Conservation (phyloP, 2,329 filamentous ascomycete genomes). For the Colletotrichum aenigma region DNA sequence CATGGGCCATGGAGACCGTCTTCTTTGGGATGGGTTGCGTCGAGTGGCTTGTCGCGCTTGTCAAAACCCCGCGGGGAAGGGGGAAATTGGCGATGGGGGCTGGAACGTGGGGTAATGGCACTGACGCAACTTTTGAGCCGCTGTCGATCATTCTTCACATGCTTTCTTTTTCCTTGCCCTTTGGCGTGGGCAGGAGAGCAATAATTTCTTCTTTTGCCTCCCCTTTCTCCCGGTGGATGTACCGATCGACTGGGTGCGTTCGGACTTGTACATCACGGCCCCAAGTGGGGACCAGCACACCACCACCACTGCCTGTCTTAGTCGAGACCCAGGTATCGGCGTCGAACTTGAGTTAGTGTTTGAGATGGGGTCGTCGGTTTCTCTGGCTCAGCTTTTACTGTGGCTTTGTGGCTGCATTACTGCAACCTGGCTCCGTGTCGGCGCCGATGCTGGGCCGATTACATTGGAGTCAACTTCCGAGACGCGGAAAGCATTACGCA, state of each 20-base stretch:
- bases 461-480: not conserved
- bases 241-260: not conserved
- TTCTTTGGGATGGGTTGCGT: not conserved
- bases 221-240: not conserved
- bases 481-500: not conserved
- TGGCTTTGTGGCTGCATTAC: not conserved
- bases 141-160: slow-evolving; percentile 9
- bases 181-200: not conserved
- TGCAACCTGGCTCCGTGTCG: not conserved
- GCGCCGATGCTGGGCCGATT: not conserved
- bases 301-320: not conserved
- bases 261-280: not conserved
- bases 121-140: slow-evolving; percentile 1
- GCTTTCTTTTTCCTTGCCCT: not conserved
- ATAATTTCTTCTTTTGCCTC: not conserved
- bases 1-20: not conserved
- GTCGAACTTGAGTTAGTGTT: not conserved
- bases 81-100: not conserved
- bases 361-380: not conserved
- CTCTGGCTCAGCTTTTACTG: not conserved
- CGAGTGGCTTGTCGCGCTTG: not conserved
- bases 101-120: not conserved
- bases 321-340: not conserved
- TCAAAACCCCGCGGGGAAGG: not conserved
- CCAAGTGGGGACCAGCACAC: not conserved